Base-by-base conservation (phyloP, 2,329 filamentous ascomycete genomes). In the Hypoxylon sp. region DNA sequence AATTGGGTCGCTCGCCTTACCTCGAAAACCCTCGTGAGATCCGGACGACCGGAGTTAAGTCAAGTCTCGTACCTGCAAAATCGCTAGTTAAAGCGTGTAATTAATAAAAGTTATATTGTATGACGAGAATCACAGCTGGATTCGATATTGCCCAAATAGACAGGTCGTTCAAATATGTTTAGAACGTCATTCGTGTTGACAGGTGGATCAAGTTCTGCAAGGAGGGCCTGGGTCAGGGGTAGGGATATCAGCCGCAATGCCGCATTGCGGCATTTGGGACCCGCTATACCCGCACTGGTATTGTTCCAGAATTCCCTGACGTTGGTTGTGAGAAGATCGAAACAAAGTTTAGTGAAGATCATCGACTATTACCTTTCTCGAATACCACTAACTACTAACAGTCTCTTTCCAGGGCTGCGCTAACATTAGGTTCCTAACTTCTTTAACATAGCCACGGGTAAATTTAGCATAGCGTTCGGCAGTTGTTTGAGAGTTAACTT, bases 261-360 rank as follows among this genome's bases (percentile, higher is more conserved):
- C 45, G 61, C 61, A 70, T 19, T 41, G 60, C 38, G 17, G 38
- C 17, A 21, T 43, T 43, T 21, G 9, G 38, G 38, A 10, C 38
- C 34, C 2, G 14, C n/a, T 5, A 5, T 55, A 53, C 57, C 63
- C 45, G 61, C 60, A 68, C 38, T 60, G 46, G 51, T 49, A 58
- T 58, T 53, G 65, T 30, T 45, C 65, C 65, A 63, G 34, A 68
- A 58, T 62, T 65, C 68, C 59, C 55, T 45, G 23, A 68, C 65
- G 38, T 46, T 68, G 65, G 65, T 61, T 64, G 59, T 41, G 46
- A 28, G 68, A 70, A 70, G 68, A 67, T 68, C 65, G 46, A 70
- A 68, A 68, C 65, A 68, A 60, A 63, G 17, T 69, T 63, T 45
- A 41, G 58, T 53, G 50, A 65, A 60, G 64, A 67, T 70, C 67